Evolutionary conservation across 192 early-diverging fungal species (phyloP).

Genomic region (Rhizoclosmatium sp.): DNA sequence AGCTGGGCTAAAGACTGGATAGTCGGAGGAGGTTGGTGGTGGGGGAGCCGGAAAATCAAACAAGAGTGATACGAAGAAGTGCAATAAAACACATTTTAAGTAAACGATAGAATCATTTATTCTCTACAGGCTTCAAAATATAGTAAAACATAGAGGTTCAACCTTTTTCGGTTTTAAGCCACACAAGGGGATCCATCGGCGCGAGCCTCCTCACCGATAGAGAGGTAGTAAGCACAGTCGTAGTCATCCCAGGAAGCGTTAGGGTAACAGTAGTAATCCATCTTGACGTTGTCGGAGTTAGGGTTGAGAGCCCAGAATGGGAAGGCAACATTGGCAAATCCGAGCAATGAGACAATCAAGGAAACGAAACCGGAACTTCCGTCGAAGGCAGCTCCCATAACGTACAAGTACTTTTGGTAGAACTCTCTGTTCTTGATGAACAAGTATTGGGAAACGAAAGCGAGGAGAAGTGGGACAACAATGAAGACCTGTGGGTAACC

Average conservation of each 20-base stretch:
- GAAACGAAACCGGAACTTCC: constrained; percentile 39
- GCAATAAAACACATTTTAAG: too few relatives aligned
- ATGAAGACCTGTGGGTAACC: constrained; percentile 19
- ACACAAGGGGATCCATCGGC: constrained; percentile 2
- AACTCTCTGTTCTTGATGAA: not conserved
- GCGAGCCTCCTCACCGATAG: not conserved
- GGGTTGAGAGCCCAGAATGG: constrained; percentile 15
- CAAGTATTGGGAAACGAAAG: not conserved
- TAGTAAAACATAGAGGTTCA: too few relatives aligned
- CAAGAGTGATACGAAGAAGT: not conserved
- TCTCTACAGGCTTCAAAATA: too few relatives aligned
- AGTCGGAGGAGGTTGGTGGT: constrained; percentile 38
- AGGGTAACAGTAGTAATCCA: constrained; percentile 35
- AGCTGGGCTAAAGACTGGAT: constrained; percentile 29
- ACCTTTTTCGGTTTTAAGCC: too few relatives aligned
- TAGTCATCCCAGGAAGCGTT: constrained; percentile 7
- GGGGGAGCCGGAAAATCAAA: constrained; percentile 22
- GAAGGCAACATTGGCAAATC: not conserved
- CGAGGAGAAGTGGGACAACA: constrained; percentile 3
- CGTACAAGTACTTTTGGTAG: constrained; percentile 60
- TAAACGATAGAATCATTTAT: too few relatives aligned
- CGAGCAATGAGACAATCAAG: not conserved
- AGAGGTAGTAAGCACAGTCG: constrained; percentile 25
- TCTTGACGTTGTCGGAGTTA: constrained; percentile 11
- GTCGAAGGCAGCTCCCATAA: constrained; percentile 65